Percentiles rank a stretch among this genome's conserved stretches.
Evolutionary conservation across 352 stramenopile genomes (phyloP).

Genomic region (Globisporangium paddicum): DNA sequence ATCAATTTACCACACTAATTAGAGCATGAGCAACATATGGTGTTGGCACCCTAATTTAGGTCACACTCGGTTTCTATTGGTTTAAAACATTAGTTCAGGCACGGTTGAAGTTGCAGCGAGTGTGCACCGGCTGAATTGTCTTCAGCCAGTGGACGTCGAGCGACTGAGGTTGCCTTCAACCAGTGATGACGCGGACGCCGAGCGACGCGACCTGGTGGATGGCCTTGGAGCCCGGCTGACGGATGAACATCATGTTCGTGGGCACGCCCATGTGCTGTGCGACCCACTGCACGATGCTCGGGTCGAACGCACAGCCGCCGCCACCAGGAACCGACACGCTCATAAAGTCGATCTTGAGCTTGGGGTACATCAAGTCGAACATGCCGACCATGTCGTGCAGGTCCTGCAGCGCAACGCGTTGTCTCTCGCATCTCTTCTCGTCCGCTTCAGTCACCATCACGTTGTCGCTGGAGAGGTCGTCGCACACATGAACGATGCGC

Average conservation of each 20-base stretch:
- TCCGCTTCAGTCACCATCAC: slow-evolving; percentile 35
- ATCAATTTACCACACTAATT: too few species aligned
- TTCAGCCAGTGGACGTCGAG: too few species aligned
- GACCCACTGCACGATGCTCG: slow-evolving; percentile 86
- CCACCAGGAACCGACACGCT: slow-evolving; percentile 22
- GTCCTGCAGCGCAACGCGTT: slow-evolving; percentile 46
- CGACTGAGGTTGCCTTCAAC: slow-evolving; percentile 18
- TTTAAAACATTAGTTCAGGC: too few species aligned
- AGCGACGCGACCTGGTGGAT: slow-evolving; percentile 87
- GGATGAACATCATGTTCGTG: slow-evolving; percentile 94
- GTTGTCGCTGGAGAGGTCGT: slow-evolving; percentile 21
- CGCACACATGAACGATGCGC: slow-evolving; percentile 84
- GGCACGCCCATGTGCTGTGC: slow-evolving; percentile 64
- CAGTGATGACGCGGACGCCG: slow-evolving; percentile 87
- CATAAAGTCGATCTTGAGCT: slow-evolving; percentile 89
- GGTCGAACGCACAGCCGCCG: slow-evolving; percentile 49
- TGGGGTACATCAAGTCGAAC: slow-evolving; percentile 91
- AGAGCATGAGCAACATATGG: too few species aligned
- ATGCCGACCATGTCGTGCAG: slow-evolving; percentile 72
- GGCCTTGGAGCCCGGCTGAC: slow-evolving; percentile 82
- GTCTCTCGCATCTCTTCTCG: slow-evolving; percentile 23
- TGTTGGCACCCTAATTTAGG: too few species aligned
- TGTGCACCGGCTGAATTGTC: too few species aligned
- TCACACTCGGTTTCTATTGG: too few species aligned
- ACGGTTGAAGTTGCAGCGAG: too few species aligned